Evolutionary conservation across 495 filamentous ascomycete species (phyloP).

Genomic region (Tuber brumale): DNA sequence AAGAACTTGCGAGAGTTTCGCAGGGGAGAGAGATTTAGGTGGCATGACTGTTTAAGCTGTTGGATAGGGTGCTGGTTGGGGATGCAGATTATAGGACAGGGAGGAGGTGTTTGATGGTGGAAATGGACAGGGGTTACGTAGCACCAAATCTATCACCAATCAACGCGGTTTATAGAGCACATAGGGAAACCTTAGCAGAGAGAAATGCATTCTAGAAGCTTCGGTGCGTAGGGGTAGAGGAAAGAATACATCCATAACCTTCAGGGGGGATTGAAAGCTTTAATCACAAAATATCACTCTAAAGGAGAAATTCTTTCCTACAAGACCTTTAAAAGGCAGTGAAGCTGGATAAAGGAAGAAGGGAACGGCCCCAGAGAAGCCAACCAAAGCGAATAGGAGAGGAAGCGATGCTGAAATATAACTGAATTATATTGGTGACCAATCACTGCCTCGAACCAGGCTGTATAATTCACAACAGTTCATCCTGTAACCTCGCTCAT

Average conservation of each 20-base stretch:
- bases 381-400: no score
- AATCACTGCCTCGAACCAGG: no score
- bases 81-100: neutral
- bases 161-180: neutral
- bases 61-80: neutral
- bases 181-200: neutral
- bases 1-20: slow-evolving; percentile 59
- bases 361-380: neutral
- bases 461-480: no score
- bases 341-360: neutral
- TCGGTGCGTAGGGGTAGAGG: neutral
- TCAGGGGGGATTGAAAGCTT: neutral
- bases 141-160: neutral
- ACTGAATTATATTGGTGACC: no score
- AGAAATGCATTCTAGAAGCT: neutral
- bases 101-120: neutral
- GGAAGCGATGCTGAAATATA: no score
- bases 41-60: slow-evolving; percentile 41
- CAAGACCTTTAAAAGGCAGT: neutral
- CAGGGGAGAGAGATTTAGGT: slow-evolving; percentile 55
- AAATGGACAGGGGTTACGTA: neutral
- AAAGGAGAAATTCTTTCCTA: neutral
- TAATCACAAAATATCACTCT: neutral
- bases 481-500: no score
- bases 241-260: neutral